Evolutionary conservation across 1,284 basidiomycete genomes (phyloP).

Genomic region (Vanrija pseudolonga): DNA sequence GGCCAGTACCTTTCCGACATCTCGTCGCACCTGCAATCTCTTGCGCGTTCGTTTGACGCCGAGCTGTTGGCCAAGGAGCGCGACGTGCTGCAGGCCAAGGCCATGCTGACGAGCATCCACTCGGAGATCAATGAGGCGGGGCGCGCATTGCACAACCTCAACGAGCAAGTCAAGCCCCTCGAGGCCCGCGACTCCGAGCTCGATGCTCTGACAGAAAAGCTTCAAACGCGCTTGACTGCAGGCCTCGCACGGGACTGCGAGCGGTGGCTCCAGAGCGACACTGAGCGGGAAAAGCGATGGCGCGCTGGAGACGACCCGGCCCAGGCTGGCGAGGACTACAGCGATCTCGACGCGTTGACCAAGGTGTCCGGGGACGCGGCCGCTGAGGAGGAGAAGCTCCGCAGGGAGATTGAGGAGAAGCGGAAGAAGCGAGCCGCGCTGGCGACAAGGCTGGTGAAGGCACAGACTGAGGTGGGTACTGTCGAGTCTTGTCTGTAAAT

Average conservation of each 20-base stretch:
- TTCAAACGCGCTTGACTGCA: constrained; percentile 71
- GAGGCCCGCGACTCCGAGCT: constrained; percentile 62
- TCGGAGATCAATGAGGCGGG: constrained; percentile 87
- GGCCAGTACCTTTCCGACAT: constrained; percentile 81
- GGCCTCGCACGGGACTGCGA: constrained; percentile 83
- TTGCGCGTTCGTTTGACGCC: constrained; percentile 89
- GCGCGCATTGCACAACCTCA: constrained; percentile 65
- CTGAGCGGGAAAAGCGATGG: constrained; percentile 61
- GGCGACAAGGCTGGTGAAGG: constrained; percentile 70
- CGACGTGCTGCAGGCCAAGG: constrained; percentile 85
- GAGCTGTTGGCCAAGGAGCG: constrained; percentile 90
- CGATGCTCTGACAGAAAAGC: constrained; percentile 61
- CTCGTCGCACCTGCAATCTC: constrained; percentile 77
- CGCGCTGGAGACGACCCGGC: constrained; percentile 22
- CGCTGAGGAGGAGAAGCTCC: constrained; percentile 56
- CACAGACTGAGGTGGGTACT: constrained; percentile 68
- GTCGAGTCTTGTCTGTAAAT: no score
- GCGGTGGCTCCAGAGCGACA: constrained; percentile 84
- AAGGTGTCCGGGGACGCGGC: constrained; percentile 51
- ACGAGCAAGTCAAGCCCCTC: constrained; percentile 63
- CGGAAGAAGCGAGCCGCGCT: constrained; percentile 64
- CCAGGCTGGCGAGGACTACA: constrained; percentile 37
- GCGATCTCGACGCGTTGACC: constrained; percentile 35
- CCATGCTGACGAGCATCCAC: constrained; percentile 81
- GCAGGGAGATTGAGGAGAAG: constrained; percentile 63